These are phyloP conservation scores for Cutaneotrichosporon cyanovorans DNA, from an alignment of 1,284 basidiomycete species.

Conservation along the genomic window DNA sequence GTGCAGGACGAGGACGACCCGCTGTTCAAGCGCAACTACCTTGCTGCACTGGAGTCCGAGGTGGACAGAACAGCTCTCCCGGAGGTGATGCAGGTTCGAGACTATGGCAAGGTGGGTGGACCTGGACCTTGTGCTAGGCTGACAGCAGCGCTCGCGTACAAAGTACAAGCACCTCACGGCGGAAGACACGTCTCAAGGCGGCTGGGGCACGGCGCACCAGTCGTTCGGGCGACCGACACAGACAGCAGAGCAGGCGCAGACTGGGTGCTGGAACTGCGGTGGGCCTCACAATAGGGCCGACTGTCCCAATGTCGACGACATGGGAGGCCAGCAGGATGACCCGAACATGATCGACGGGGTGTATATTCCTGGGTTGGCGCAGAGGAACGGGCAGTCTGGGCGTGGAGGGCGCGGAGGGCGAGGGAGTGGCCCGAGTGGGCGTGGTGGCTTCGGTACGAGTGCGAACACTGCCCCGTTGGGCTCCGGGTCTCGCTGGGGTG, in stretches of 20 bases:
- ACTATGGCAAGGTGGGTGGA: slow-evolving; percentile 62
- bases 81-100: slow-evolving; percentile 91
- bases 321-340: slow-evolving; percentile 22
- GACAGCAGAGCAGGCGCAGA: slow-evolving; percentile 47
- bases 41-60: slow-evolving; percentile 76
- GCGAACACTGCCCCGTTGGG: slow-evolving; percentile 14
- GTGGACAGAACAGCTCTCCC: slow-evolving; percentile 80
- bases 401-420: neutral
- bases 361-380: slow-evolving; percentile 6
- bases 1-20: slow-evolving; percentile 91
- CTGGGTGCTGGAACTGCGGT: slow-evolving; percentile 75
- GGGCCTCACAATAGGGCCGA: slow-evolving; percentile 76
- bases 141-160: slow-evolving; percentile 24
- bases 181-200: slow-evolving; percentile 80
- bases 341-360: slow-evolving; percentile 25
- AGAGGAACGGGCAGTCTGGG: neutral
- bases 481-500: slow-evolving; percentile 13
- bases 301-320: slow-evolving; percentile 35
- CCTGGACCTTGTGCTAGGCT: neutral
- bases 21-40: slow-evolving; percentile 80
- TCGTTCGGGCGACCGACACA: slow-evolving; percentile 50
- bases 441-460: slow-evolving; percentile 2
- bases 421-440: too few species aligned
- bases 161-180: slow-evolving; percentile 90
- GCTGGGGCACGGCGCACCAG: slow-evolving; percentile 61